Base-by-base conservation (phyloP, 306 rosid genomes). In the Oemleria cerasiformis region DNA sequence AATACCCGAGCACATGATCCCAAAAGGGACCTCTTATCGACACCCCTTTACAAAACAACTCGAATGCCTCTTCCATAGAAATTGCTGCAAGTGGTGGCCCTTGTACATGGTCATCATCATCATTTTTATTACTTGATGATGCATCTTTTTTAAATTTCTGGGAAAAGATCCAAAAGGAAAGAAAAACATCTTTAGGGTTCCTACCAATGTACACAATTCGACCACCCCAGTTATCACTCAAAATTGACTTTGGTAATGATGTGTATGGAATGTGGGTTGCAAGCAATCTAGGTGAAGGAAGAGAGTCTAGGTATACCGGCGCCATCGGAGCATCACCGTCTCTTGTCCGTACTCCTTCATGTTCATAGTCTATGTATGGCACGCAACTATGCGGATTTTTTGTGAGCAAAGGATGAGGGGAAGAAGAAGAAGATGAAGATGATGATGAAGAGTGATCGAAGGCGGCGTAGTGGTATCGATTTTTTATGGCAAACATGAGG, bases 161-260 rank as follows among this genome's bases (percentile, higher is more conserved):
- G 55, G 1, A 17, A 72, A 81, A 54, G 2, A 65, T 4, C 86
- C 85, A 85, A 0, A 49, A 21, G 3, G 88, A 88, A 5, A 88
- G 59, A 21, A 77, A 68, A 9, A 71, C 75, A 67, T 87, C 92
- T 43, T 76, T 70, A 1, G 89, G 92, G 70, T 83, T 83, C 34
- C 92, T 68, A 9, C 84, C 86, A 2, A n/a, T n/a, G n/a, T n/a
- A 88, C 68, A 30, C 77, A 83, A 88, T 59, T 70, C 71, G 30
- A 16, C 65, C 13, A 14, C 54, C 9, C 11, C 9, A 42, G 2
- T 30, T 30, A 42, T 42, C 45, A 42, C 45, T 42, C 45, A 23
- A 17, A 6, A 76, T 42, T 8, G 71, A 51, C 36, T 62, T 41
- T 5, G 80, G 66, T 39, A 76, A 62, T 15, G 59, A 62, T 15